Evolutionary conservation across 140 eudicot genomes (phyloP), one percentile per base, ranked within the genome.

Genomic region (Flaveria floridana): DNA sequence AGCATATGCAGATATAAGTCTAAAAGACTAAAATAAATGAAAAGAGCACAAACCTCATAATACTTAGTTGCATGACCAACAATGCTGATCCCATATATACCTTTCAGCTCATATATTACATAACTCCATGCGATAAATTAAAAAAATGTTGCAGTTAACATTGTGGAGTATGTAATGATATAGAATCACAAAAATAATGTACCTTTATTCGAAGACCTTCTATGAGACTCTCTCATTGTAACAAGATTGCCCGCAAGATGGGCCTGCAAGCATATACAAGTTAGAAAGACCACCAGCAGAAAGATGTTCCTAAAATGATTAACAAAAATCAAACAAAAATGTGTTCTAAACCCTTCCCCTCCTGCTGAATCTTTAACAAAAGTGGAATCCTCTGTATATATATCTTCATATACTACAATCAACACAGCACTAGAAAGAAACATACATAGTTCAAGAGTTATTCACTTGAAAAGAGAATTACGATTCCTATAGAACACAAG

Each of bases 291-390:
- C 25, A 23, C 25, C 25, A 23, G 25, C 25, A 23, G 25, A 23
- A 23, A 23, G 25, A 23, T 23, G 25, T 23, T 23, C 25, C 25
- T 23, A 23, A 28, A 28, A 61, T 46, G 12, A 20, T 28, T 23
- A 23, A 58, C 18, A 78, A 59, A 1, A 37, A 47, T 57, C 50
- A 18, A 30, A 30, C 11, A 34, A 65, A 65, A 37, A 2, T 18
- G 34, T 34, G 75, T 15, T 53, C 14, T 42, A 50, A 25, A 68
- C 46, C 71, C 23, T 26, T 78, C 86, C 86, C 78, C 80, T 47
- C 83, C 85, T 6, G 78, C 80, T 3, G 83, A 46, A 28, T 82
- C 87, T 68, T 84, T 84, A 61, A 68, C 68, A 68, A 77, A 84
- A 58, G 74, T 73, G 67, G 67, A 67, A 39, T 84, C 87, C 6